Conservation (phyloP, 2,329 filamentous ascomycete genomes). For the Fusarium zealandicum region DNA sequence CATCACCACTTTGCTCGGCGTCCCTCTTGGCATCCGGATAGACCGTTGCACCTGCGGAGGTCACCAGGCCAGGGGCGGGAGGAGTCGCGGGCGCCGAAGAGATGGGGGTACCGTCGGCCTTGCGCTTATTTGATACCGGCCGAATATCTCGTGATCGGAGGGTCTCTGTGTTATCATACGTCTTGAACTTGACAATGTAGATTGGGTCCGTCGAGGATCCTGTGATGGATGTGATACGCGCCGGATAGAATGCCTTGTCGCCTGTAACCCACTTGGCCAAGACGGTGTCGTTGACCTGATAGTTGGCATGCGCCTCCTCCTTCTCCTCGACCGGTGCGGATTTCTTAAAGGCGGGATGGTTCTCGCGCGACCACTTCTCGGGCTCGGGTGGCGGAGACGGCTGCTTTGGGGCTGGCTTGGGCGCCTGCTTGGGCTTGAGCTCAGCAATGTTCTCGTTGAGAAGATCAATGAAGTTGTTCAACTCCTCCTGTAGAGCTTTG, state of each 20-base stretch:
- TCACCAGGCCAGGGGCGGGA: conserved; percentile 54
- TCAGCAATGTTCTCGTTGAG: conserved; percentile 83
- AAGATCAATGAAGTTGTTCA: conserved; percentile 81
- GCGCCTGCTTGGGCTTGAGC: conserved; percentile 64
- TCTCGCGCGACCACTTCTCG: conserved; percentile 81
- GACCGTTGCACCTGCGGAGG: conserved; percentile 63
- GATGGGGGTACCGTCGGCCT: conserved; percentile 78
- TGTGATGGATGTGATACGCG: conserved; percentile 91
- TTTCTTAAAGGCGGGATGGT: conserved; percentile 79
- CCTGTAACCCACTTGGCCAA: conserved; percentile 90
- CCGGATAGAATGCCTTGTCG: conserved; percentile 90
- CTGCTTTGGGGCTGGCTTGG: conserved; percentile 54
- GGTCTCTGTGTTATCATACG: conserved; percentile 85
- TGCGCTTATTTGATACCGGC: conserved; percentile 81
- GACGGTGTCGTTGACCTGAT: conserved; percentile 88
- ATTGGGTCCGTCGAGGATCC: conserved; percentile 90
- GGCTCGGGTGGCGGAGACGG: conserved; percentile 61
- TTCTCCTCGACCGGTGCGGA: conserved; percentile 56
- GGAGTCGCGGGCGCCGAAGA: conserved; percentile 48
- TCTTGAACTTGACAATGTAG: conserved; percentile 95
- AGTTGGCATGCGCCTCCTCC: conserved; percentile 60
- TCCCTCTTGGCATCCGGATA: conserved; percentile 69
- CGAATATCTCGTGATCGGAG: conserved; percentile 83
- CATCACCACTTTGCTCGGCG: conserved; percentile 68
- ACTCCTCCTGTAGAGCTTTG: conserved; percentile 77